Percentiles rank a stretch among this genome's conserved stretches.
phyloP scores from a whole-genome alignment of 2,329 filamentous ascomycete genomes.

The Zasmidium angulare region DNA sequence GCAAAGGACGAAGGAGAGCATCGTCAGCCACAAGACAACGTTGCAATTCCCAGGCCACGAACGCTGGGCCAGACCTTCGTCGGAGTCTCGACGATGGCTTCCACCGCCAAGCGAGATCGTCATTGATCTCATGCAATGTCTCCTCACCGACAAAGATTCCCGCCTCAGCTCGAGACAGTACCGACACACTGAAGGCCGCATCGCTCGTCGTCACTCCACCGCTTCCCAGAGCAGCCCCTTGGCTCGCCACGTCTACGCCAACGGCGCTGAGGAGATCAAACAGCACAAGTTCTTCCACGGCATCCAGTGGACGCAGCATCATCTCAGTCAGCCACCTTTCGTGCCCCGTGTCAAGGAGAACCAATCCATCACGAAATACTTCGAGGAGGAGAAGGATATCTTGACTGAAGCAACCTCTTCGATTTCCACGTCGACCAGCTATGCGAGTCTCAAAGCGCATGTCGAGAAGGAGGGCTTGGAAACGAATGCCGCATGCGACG shows the following conservation, averaged over 20 bases:
- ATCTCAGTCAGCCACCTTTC: slow-evolving; percentile 72
- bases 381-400: slow-evolving; percentile 77
- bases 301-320: slow-evolving; percentile 74
- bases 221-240: slow-evolving; percentile 43
- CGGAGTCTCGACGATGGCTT: slow-evolving; percentile 35
- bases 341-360: slow-evolving; percentile 65
- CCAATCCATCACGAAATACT: slow-evolving; percentile 71
- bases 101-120: slow-evolving; percentile 65
- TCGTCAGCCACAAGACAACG: slow-evolving; percentile 69
- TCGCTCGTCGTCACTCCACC: slow-evolving; percentile 41
- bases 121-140: slow-evolving; percentile 70
- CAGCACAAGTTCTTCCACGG: slow-evolving; percentile 80
- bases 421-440: slow-evolving; percentile 29
- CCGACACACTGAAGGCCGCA: slow-evolving; percentile 59
- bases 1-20: slow-evolving; percentile 81
- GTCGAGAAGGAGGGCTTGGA: slow-evolving; percentile 21
- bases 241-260: slow-evolving; percentile 64
- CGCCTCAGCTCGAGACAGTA: slow-evolving; percentile 79
- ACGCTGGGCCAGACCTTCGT: slow-evolving; percentile 54
- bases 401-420: slow-evolving; percentile 42
- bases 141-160: slow-evolving; percentile 71
- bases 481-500: slow-evolving; percentile 11
- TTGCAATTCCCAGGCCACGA: slow-evolving; percentile 67
- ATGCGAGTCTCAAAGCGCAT: slow-evolving; percentile 16
- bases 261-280: slow-evolving; percentile 89